Base-by-base conservation (phyloP, 345 rosid genomes). In the Gossypium ekmanianum region DNA sequence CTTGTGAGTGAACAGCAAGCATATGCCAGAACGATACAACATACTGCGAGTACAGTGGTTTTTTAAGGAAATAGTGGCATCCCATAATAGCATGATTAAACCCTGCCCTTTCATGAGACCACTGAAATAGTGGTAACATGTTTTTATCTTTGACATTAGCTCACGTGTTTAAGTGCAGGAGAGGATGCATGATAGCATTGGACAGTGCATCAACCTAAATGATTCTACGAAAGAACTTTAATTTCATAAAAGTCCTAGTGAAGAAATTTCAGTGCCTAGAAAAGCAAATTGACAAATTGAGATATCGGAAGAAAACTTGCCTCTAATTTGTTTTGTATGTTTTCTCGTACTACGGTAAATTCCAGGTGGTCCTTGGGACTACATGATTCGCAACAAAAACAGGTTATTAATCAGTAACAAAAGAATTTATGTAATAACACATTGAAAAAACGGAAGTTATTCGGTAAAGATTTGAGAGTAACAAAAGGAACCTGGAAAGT, bases 351-450 rank as follows among this genome's bases (percentile, higher is more conserved):
- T 75, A 92, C 92, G 58, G 92, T 86, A 81, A 94, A 90, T 81
- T 94, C 98, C 67, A 88, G 94, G 80, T 90, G 84, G 71, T 94
- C 97, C 84, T 90, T 94, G 1, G 92, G 89, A 83, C 98, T 92
- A 87, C 76, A 77, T 61, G 51, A 62, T 54, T 50, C 27, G 75
- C 8, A 79, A 11, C 11, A 45, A 63, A 9, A 45, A 64, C 44
- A 61, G 45, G 2, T 54, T 64, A 64, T 44, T 11, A 29, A 5
- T 44, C 24, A 3, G 70, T 62, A 20, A 41, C 52, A 69, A 58
- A 59, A 4, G 24, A 34, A 77, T 3, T 59, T 69, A 51, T 3
- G 14, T 17, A 29, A 34, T 50, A 61, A 61, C 39, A 44, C n/a
- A 34, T 13, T 48, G 54, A 17, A 44, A 0, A 22, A 64, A 11